These are phyloP conservation scores for Cryphonectria japonica DNA, from an alignment of 2,329 filamentous ascomycete species.

Conservation along the genomic window DNA sequence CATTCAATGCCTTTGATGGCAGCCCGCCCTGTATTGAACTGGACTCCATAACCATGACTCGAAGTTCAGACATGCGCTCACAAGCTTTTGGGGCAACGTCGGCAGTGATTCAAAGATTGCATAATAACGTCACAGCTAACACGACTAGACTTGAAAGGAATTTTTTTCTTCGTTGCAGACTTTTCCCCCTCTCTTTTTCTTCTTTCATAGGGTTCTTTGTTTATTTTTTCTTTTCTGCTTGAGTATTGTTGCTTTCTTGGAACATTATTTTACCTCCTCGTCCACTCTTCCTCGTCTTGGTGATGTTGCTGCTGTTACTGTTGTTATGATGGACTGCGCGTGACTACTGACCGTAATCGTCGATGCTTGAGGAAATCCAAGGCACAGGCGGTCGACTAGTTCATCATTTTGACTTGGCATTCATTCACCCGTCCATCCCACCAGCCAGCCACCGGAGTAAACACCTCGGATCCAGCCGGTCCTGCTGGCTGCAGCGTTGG, in stretches of 20 bases:
- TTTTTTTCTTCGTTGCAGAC: not conserved
- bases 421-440: not conserved
- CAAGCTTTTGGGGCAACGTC: not conserved
- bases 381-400: not conserved
- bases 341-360: not conserved
- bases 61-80: not conserved
- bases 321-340: not conserved
- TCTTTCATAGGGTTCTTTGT: not conserved
- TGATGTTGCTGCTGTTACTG: not conserved
- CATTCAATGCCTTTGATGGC: not conserved
- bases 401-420: not conserved
- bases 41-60: not conserved
- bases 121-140: slow-evolving; percentile 11
- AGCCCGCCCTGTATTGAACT: not conserved
- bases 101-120: not conserved
- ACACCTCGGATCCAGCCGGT: not conserved
- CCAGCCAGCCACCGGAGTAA: not conserved
- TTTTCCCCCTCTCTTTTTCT: not conserved
- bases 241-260: not conserved
- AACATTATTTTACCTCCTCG: no score
- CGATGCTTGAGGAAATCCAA: not conserved
- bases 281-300: not conserved
- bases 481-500: not conserved
- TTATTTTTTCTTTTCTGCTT: not conserved
- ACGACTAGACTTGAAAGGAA: not conserved